These are phyloP conservation scores for Pugionium dolabratum DNA, from an alignment of 345 rosid species.

Conservation along the genomic window DNA sequence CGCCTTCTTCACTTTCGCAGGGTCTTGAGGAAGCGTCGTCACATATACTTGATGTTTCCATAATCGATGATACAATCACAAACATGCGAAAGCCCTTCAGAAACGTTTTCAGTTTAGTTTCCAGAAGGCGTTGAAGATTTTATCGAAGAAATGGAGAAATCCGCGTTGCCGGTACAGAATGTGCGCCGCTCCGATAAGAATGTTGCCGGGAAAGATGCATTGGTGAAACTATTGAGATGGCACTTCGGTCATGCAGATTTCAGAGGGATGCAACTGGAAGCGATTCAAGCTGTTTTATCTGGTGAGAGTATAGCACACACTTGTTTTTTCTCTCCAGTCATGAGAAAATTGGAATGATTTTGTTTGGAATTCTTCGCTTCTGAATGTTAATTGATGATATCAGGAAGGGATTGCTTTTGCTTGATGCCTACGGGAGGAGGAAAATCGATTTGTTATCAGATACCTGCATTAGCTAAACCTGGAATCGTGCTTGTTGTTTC, in stretches of 20 bases:
- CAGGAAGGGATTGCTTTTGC: constrained; percentile 85
- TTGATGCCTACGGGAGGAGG: constrained; percentile 99
- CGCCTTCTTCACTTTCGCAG: constrained; percentile 12
- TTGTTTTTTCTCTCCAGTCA: background rate
- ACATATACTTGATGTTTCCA: background rate
- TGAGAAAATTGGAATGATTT: background rate
- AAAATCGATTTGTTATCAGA: constrained; percentile 94
- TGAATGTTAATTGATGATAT: constrained; percentile 4
- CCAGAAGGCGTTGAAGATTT: background rate
- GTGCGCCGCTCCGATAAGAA: constrained; percentile 43
- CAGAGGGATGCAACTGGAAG: constrained; percentile 87
- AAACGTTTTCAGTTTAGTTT: background rate
- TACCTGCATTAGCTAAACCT: constrained; percentile 82
- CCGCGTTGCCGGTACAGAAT: constrained; percentile 64
- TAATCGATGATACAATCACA: constrained; percentile 11
- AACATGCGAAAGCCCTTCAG: background rate
- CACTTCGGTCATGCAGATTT: constrained; percentile 87
- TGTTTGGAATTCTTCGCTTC: background rate
- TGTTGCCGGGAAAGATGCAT: constrained; percentile 54
- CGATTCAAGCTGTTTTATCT: constrained; percentile 80
- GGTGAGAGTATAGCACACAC: constrained; percentile 40
- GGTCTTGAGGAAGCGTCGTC: constrained; percentile 26
- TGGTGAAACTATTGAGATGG: constrained; percentile 91
- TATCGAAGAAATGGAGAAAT: constrained; percentile 59
- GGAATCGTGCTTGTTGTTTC: constrained; percentile 93